phyloP scores from a whole-genome alignment of 2,329 filamentous ascomycete genomes.

The Nemania diffusa region DNA sequence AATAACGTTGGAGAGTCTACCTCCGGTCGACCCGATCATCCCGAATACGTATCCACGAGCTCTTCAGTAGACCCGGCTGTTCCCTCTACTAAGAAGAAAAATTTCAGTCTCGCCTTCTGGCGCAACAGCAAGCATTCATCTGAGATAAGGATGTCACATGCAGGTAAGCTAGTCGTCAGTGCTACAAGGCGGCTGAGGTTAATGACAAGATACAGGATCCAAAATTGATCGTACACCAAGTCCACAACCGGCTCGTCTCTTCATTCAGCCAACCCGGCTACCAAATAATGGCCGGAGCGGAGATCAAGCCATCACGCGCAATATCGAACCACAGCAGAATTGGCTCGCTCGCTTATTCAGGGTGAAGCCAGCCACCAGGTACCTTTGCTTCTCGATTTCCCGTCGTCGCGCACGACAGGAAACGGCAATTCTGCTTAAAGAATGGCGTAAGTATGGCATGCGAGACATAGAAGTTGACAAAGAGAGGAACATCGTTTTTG shows the following conservation, averaged over 20 bases:
- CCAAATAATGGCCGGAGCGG: conserved; percentile 38
- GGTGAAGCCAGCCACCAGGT: conserved; percentile 81
- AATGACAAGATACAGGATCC: conserved; percentile 43
- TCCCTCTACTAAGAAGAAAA: conserved; percentile 56
- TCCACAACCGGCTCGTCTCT: conserved; percentile 41
- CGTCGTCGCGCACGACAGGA: conserved; percentile 81
- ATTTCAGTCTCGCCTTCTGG: conserved; percentile 66
- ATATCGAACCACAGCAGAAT: conserved; percentile 77
- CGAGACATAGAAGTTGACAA: conserved; percentile 82
- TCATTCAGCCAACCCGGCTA: conserved; percentile 36
- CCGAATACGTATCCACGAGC: conserved; percentile 39
- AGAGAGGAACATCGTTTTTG: conserved; percentile 81
- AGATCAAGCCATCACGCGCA: conserved; percentile 51
- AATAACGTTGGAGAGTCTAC: conserved; percentile 29
- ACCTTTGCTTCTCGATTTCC: conserved; percentile 79
- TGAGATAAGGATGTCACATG: conserved; percentile 55
- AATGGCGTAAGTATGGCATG: conserved; percentile 87
- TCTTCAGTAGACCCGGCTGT: conserved; percentile 37
- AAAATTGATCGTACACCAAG: conserved; percentile 49
- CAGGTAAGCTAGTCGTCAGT: conserved; percentile 51
- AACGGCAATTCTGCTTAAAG: conserved; percentile 76
- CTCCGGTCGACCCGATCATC: conserved; percentile 34
- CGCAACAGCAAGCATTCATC: conserved; percentile 57
- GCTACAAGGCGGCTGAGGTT: conserved; percentile 23
- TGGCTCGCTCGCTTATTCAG: conserved; percentile 92